These are phyloP conservation scores for Quillaja saponaria DNA, from an alignment of 306 rosid species.

Conservation along the genomic window DNA sequence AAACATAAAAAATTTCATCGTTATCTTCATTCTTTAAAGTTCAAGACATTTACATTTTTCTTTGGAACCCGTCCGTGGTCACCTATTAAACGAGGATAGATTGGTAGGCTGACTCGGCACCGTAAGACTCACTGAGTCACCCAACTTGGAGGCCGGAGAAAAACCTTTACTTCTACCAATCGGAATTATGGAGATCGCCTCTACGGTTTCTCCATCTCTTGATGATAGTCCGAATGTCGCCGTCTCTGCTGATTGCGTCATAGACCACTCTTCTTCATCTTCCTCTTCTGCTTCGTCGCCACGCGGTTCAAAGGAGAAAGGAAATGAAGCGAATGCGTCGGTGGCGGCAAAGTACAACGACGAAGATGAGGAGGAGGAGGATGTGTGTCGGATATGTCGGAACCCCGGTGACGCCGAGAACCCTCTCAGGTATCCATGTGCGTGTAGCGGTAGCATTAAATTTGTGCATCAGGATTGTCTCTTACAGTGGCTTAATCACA, in stretches of 20 bases:
- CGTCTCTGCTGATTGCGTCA: conserved; percentile 31
- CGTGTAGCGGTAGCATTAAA: conserved; percentile 98
- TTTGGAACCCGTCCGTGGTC: no score
- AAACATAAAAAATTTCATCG: no score
- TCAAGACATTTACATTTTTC: no score
- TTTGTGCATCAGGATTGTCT: conserved; percentile 97
- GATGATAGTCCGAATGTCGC: conserved; percentile 39
- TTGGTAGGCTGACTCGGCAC: no score
- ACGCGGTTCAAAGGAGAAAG: conserved; percentile 41
- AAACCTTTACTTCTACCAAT: not conserved
- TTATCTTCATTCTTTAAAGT: no score
- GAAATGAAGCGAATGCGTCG: conserved; percentile 41
- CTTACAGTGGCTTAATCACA: conserved; percentile 98
- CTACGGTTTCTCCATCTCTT: conserved; percentile 51
- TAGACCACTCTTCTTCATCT: conserved; percentile 35
- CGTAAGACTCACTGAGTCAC: not conserved
- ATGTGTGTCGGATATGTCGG: conserved; percentile 95
- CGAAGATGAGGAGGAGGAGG: conserved; percentile 91
- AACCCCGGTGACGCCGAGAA: conserved; percentile 90
- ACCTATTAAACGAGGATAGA: no score
- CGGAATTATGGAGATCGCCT: conserved; percentile 73
- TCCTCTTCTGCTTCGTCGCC: conserved; percentile 46
- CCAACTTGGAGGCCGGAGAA: not conserved
- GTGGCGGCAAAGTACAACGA: conserved; percentile 60
- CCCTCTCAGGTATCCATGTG: conserved; percentile 93